Base-by-base conservation (phyloP, 2,329 filamentous ascomycete genomes). In the Teratosphaeria epicoccoides region DNA sequence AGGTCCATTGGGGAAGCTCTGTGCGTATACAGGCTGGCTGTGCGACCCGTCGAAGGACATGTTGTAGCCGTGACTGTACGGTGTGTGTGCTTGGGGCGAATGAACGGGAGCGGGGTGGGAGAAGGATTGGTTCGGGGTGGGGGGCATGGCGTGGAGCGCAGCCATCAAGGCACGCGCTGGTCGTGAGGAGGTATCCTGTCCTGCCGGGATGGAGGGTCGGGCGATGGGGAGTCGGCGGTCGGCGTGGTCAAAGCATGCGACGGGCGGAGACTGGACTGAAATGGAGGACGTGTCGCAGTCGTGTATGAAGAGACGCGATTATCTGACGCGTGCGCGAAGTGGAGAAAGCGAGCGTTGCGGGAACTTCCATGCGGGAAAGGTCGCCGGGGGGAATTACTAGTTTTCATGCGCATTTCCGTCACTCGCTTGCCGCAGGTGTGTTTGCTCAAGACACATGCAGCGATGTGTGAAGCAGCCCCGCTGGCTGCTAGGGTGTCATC, bases 1-100 rank as follows among this genome's bases (percentile, higher is more conserved):
- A n/a, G 64, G 63, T 4, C 63, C 64, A 52, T 64, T 65, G 24
- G 63, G 57, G 54, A 65, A 65, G 55, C 60, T 64, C 56, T 66
- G 63, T 43, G 58, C 53, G 47, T 61, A 64, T 17, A 49, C 44
- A 3, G 55, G 53, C 24, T 59, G 57, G 25, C 57, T 33, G 48
- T 61, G 61, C 44, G 51, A 53, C 47, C 49, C 53, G 40, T 66
- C 63, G 54, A 65, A 65, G 40, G 59, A 62, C 55, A 59, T 56
- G 53, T 52, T 64, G 56, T 64, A 63, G 43, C 58, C 55, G 50
- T 63, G 61, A 17, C 51, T 43, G 44, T 55, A 55, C 24, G 49
- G 45, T 23, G 49, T 12, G 10, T 40, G 28, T 7, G 25, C 46
- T 20, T 49, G 50, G 22, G 52, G 49, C 33, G 46, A 49, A n/a